phyloP scores from a whole-genome alignment of 805 yeast genomes.

The Barnettozyma pratensis region DNA sequence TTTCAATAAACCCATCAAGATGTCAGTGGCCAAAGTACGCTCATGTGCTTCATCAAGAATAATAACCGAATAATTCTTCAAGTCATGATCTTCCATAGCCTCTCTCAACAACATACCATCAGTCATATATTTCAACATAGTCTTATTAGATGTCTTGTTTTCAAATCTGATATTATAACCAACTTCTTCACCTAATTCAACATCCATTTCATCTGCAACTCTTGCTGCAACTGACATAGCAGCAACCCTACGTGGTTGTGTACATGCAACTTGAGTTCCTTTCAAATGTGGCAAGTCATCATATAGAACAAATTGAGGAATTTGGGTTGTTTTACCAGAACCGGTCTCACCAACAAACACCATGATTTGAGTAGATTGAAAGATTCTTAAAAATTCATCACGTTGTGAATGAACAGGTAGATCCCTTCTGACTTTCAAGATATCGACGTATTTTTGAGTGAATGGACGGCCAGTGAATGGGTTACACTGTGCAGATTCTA shows the following conservation, averaged over 20 bases:
- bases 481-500: constrained; percentile 58
- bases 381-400: constrained; percentile 77
- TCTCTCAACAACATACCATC: constrained; percentile 98
- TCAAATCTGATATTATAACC: constrained; percentile 96
- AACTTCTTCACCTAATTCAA: constrained; percentile 84
- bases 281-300: constrained; percentile 89
- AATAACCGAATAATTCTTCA: constrained; percentile 78
- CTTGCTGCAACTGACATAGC: constrained; percentile 98
- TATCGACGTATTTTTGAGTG: constrained; percentile 66
- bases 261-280: constrained; percentile 89
- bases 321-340: constrained; percentile 97
- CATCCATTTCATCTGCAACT: constrained; percentile 98
- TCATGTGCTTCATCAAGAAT: constrained; percentile 98
- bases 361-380: constrained; percentile 88
- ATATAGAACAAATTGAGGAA: constrained; percentile 87
- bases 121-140: constrained; percentile 92
- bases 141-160: constrained; percentile 73
- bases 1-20: constrained; percentile 89
- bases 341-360: constrained; percentile 99
- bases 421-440: constrained; percentile 72
- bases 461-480: constrained; percentile 75
- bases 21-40: constrained; percentile 94
- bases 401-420: constrained; percentile 94
- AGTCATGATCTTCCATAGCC: constrained; percentile 93
- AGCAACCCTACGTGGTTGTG: constrained; percentile 96